phyloP scores from a whole-genome alignment of 805 yeast species.

The Schwanniomyces yamadae region DNA sequence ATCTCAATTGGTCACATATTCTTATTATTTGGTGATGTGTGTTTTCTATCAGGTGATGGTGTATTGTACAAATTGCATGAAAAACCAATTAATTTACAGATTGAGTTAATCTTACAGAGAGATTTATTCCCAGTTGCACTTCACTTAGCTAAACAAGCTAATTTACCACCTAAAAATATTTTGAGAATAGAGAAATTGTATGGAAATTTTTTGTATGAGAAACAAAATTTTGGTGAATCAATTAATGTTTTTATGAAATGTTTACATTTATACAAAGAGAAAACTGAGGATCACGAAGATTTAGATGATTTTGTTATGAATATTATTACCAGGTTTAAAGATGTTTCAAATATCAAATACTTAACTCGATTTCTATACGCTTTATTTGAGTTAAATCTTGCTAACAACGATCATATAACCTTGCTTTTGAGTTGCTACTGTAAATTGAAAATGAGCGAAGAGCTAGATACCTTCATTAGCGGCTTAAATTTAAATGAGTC shows the following conservation, averaged over 20 bases:
- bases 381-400: slow-evolving; percentile 51
- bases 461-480: slow-evolving; percentile 56
- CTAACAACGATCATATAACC: slow-evolving; percentile 81
- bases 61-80: slow-evolving; percentile 66
- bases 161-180: slow-evolving; percentile 28
- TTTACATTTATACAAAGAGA: slow-evolving; percentile 20
- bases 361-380: slow-evolving; percentile 64
- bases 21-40: slow-evolving; percentile 54
- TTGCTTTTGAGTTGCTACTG: slow-evolving; percentile 76
- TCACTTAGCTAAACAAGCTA: slow-evolving; percentile 51
- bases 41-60: slow-evolving; percentile 73
- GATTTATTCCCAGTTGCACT: slow-evolving; percentile 74
- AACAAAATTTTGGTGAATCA: slow-evolving; percentile 66
- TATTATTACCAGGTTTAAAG: slow-evolving; percentile 75
- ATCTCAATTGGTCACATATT: slow-evolving; percentile 58
- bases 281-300: slow-evolving; percentile 17
- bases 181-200: slow-evolving; percentile 41
- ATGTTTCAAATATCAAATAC: slow-evolving; percentile 65
- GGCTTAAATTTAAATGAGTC: slow-evolving; percentile 27
- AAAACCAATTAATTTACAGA: slow-evolving; percentile 62
- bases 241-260: slow-evolving; percentile 67
- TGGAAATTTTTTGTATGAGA: slow-evolving; percentile 71
- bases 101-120: slow-evolving; percentile 65
- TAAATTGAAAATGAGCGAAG: slow-evolving; percentile 62
- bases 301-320: slow-evolving; percentile 55